Evolutionary conservation across 1,139 yeast genomes (phyloP).

Genomic region (Pichia sp.): DNA sequence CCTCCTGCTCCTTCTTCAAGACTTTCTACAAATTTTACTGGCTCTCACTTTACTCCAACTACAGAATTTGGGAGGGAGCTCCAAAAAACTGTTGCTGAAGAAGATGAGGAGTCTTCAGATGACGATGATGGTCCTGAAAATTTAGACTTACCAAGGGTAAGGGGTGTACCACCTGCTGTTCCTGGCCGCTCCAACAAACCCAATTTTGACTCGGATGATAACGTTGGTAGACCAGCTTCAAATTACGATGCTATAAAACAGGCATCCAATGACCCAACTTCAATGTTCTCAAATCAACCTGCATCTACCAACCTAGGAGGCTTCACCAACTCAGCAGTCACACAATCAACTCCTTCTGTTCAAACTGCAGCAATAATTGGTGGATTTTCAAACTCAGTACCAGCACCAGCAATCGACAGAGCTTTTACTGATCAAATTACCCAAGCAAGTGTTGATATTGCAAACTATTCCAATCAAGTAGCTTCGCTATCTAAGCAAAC

Average conservation of each 20-base stretch:
- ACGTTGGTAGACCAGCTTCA: constrained; percentile 16
- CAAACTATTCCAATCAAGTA: constrained; percentile 81
- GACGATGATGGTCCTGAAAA: constrained; percentile 35
- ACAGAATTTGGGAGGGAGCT: constrained; percentile 63
- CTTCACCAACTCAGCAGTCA: constrained; percentile 11
- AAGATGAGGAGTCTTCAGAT: constrained; percentile 27
- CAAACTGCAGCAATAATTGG: constrained; percentile 14
- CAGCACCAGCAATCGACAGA: constrained; percentile 19
- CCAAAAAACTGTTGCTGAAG: constrained; percentile 20
- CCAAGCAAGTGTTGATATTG: constrained; percentile 78
- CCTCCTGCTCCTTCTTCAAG: constrained; percentile 34
- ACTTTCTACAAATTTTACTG: constrained; percentile 1
- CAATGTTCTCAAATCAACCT: constrained; percentile 20
- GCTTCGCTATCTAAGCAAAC: constrained; percentile 76
- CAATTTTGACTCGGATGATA: constrained; percentile 24
- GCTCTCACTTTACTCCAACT: constrained; percentile 43
- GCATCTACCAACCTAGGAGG: constrained; percentile 12
- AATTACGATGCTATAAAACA: constrained; percentile 32
- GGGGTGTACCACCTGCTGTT: constrained; percentile 29
- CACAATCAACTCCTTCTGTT: constrained; percentile 14
- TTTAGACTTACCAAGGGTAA: constrained; percentile 24
- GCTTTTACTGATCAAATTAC: constrained; percentile 62
- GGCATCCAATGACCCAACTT: constrained; percentile 3
- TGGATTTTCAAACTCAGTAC: constrained; percentile 24
- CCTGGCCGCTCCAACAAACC: constrained; percentile 35